Percentiles rank a stretch among this genome's conserved stretches.
Conservation (phyloP, 73 alveolate genomes). For the Durusdinium trenchii region DNA sequence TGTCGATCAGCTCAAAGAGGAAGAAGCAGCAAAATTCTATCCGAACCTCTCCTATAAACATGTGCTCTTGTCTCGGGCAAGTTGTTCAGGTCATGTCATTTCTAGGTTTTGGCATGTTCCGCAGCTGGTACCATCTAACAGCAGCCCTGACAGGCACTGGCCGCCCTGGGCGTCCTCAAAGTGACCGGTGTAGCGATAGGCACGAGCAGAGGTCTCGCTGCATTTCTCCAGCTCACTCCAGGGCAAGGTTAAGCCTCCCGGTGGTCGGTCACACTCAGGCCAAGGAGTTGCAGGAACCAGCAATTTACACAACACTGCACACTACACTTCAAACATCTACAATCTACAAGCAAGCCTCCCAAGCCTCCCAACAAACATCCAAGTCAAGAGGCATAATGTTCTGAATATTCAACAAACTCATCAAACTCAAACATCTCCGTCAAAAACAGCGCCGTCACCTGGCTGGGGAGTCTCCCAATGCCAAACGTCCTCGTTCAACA, state of each 20-base stretch:
- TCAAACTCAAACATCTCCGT: too few species aligned
- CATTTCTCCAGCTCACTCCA: conserved; percentile 25
- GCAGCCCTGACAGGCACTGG: neutral
- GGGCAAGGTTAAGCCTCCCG: conserved; percentile 19
- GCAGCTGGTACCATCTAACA: neutral
- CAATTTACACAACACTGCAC: too few species aligned
- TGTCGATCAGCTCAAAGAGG: neutral
- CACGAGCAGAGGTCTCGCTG: conserved; percentile 20
- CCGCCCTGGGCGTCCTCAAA: conserved; percentile 36
- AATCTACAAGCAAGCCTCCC: too few species aligned
- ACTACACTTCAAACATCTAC: too few species aligned
- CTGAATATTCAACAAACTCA: too few species aligned
- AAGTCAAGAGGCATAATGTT: too few species aligned
- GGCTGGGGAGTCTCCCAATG: conserved; percentile 43
- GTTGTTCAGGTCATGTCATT: too few species aligned
- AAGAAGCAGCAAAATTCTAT: neutral
- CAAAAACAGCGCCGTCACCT: too few species aligned
- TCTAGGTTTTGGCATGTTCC: neutral
- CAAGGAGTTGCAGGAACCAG: too few species aligned
- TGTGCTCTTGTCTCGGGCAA: too few species aligned
- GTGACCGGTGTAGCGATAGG: conserved; percentile 89
- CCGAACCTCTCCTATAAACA: neutral
- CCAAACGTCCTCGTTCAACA: conserved; percentile 70
- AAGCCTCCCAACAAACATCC: too few species aligned
- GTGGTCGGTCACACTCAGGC: too few species aligned